Base-by-base conservation (phyloP, 257 asterid genomes). In the Rubia yunnanensis region DNA sequence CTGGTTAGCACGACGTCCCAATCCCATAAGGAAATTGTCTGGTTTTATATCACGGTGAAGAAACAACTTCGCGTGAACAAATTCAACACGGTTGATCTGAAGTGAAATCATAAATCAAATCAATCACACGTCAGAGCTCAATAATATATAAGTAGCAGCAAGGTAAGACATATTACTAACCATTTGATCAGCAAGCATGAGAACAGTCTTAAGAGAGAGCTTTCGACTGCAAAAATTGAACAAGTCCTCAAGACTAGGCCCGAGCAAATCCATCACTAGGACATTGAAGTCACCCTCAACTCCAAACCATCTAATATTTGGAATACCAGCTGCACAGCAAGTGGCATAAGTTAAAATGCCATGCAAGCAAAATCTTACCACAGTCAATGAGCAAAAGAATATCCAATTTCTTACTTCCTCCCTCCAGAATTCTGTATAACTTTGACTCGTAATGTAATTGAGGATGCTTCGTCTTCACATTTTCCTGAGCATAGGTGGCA, bases 161-260 rank as follows among this genome's bases (percentile, higher is more conserved):
- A 58, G 39, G 14, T 48, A 50, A 50, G 26, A 3, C 48, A 38
- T 61, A 77, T 61, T 48, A 74, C 31, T 73, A 52, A 94, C 99
- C 99, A 94, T 94, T 79, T 92, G 98, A 83, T 92, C 98, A 22
- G 98, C 97, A 61, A 92, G 97, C 98, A 92, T 92, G 69, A 92
- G 92, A 79, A 89, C 98, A 5, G 98, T 87, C 94, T 92, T 92
- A 78, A 92, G 78, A 69, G 98, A 87, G 60, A 92, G 91, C 66
- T 92, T 92, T 76, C 98, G 82, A 82, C 84, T 92, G 84, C 98
- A 92, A 73, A 85, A 89, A 76, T 88, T 94, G 87, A 94, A 94
- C 58, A 94, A 81, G 77, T 94, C 99, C 84, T 94, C 99, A 62
- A 94, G 96, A 81, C 97, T 94, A 48, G 97, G 97, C 24, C 99